Base-by-base conservation (phyloP, 2,329 filamentous ascomycete species). In the Blumeria hordei region DNA sequence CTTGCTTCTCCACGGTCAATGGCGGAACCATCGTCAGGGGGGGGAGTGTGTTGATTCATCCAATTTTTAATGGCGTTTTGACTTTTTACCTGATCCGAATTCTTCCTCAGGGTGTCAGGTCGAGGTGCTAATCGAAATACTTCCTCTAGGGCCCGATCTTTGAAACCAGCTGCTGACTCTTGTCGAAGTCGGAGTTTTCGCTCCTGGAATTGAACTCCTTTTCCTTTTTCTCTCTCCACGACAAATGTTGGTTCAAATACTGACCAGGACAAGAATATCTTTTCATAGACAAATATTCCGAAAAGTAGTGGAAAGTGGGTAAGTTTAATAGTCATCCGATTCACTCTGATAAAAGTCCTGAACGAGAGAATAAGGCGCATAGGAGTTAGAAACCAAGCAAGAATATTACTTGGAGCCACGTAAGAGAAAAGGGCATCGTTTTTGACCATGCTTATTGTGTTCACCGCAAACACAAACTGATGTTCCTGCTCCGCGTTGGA, bases 391-490 rank as follows among this genome's bases (percentile, higher is more conserved):
- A 90, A 65, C 90, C 88, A 96, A 1, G 86, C 88, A 59, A 95
- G 76, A 34, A 95, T 83, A 64, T 96, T 96, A 12, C 85, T 83
- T 0, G 90, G 90, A 1, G 90, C 85, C 58, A 95, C 78, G 65
- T 95, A 95, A 3, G 87, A 93, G 71, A 96, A 96, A 0, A 95
- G 72, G 0, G 88, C 85, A 66, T 96, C 90, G n/a, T 92, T 94
- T 67, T 95, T 96, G 60, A 95, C 90, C 85, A 94, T 93, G 4
- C 87, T 93, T 53, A 95, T 94, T 4, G 90, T 93, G 65, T 95
- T 96, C 66, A 96, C 88, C 0, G 90, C 90, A 64, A 96, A 95
- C 2, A 95, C 69, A 65, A 94, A 95, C 72, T 81, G 78, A 58
- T 95, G 88, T 68, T 95, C 90, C 66, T 95, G 84, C 55, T 87